phyloP scores from a whole-genome alignment of 345 rosid species.

The Aquilaria sinensis region DNA sequence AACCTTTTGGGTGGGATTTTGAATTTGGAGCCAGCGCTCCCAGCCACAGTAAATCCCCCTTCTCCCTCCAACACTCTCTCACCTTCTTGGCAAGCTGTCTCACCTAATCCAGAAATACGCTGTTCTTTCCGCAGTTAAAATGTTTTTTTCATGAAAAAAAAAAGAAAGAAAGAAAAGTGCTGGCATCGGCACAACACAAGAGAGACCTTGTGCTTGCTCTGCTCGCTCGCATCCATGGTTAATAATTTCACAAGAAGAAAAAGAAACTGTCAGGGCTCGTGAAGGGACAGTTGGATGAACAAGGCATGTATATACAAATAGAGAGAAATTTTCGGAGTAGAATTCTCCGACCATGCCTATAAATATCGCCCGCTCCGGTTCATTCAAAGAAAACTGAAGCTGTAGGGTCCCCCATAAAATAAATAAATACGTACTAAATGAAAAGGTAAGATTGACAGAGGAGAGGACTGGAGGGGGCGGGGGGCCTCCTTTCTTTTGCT shows the following conservation, averaged over 20 bases:
- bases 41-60: neutral
- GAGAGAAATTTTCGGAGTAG: constrained; percentile 1
- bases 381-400: neutral
- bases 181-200: neutral
- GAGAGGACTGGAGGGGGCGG: too few species aligned
- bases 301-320: constrained; percentile 1
- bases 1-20: constrained; percentile 10
- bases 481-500: neutral
- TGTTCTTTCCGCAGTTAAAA: neutral
- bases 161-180: neutral
- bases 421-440: too few species aligned
- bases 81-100: constrained; percentile 5
- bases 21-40: constrained; percentile 2
- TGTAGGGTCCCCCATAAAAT: constrained; percentile 5
- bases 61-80: neutral
- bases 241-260: neutral
- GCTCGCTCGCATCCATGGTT: neutral
- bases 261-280: constrained; percentile 1
- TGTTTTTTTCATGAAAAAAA: too few species aligned
- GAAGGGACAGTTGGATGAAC: constrained; percentile 14
- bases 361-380: constrained; percentile 11
- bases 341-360: constrained; percentile 13
- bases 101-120: constrained; percentile 6
- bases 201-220: too few species aligned
- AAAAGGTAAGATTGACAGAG: too few species aligned